A percentile compares a stretch with the other conserved stretches of the same genome.
phyloP scores from a whole-genome alignment of 2,329 filamentous ascomycete species.

The Paraphoma chrysanthemicola region DNA sequence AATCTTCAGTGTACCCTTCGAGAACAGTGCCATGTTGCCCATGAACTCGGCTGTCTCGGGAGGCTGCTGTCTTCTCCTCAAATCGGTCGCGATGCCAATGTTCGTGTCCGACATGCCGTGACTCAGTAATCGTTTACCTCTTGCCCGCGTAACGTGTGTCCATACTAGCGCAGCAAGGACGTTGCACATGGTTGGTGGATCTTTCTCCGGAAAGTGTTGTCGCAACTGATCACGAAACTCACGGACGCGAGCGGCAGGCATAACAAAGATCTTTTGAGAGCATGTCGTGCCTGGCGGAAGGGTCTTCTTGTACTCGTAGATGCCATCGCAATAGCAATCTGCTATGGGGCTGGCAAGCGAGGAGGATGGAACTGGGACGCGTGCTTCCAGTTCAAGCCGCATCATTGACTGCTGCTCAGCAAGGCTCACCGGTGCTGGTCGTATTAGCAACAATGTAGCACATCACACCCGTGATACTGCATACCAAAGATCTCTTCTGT shows the following conservation, averaged over 20 bases:
- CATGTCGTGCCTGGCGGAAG: conserved; percentile 33
- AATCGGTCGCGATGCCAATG: conserved; percentile 39
- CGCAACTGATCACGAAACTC: conserved; percentile 34
- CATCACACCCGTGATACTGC: neutral
- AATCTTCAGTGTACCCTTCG: conserved; percentile 34
- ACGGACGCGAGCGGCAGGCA: conserved; percentile 35
- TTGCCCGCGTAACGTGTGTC: conserved; percentile 45
- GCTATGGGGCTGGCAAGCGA: conserved; percentile 17
- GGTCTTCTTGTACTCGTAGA: conserved; percentile 33
- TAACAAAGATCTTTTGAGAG: conserved; percentile 35
- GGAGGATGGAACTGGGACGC: conserved; percentile 12
- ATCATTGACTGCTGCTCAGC: conserved; percentile 31
- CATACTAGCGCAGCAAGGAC: conserved; percentile 43
- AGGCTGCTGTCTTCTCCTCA: conserved; percentile 35
- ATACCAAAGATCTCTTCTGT: conserved; percentile 17
- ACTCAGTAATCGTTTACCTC: conserved; percentile 27
- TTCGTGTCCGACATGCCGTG: conserved; percentile 29
- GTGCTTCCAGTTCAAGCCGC: conserved; percentile 30
- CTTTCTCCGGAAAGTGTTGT: conserved; percentile 19
- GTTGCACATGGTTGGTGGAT: conserved; percentile 38
- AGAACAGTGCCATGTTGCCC: conserved; percentile 43
- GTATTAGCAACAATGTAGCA: conserved; percentile 14
- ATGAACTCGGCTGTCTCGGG: conserved; percentile 33
- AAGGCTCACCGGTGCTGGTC: conserved; percentile 21
- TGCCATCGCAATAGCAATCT: conserved; percentile 37